Evolutionary conservation across 306 rosid species (phyloP), one percentile per base, ranked within the genome.

Genomic region (Medicago ruthenica): DNA sequence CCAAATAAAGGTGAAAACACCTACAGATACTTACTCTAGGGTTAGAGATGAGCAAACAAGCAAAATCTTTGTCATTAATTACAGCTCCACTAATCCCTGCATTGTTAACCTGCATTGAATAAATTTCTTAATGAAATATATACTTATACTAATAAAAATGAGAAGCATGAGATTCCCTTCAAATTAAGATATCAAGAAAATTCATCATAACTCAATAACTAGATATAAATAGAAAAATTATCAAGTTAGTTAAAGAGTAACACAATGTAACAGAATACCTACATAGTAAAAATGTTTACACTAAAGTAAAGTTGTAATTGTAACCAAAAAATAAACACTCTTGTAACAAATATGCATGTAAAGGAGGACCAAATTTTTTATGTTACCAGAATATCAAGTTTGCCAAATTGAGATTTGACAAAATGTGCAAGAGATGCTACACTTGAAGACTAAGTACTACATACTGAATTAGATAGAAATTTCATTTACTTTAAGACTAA

Each of bases 41-140:
- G 37, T 65, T 45, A 5, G 6, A 0, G 31, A 76, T 65, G 20
- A 62, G 59, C 75, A 14, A 37, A 39, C 51, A 1, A 55, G 6
- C 1, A 2, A 77, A 58, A 48, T 75, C 55, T 14, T 13, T 34
- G 64, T 76, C 82, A 13, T 54, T 27, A 13, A 71, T 1, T 21
- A 71, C 66, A 16, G 0, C 8, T 63, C 91, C 91, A 66, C 10
- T 3, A 42, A 82, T 13, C 37, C 90, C 88, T 74, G 90, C 88
- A 79, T 85, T 85, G 81, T 87, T 79, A 60, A 85, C 84, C 87
- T 83, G 76, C 63, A 51, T 14, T 42, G 6, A 12, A 55, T 36
- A n/a, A 42, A 13, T 44, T 31, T 60, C 24, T 60, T 37, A 39
- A 7, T 9, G 21, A 70, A 60, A 45, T 48, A 47, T 39, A 11